phyloP scores from a whole-genome alignment of 2,329 filamentous ascomycete species.

The Hypoxylon sp. region DNA sequence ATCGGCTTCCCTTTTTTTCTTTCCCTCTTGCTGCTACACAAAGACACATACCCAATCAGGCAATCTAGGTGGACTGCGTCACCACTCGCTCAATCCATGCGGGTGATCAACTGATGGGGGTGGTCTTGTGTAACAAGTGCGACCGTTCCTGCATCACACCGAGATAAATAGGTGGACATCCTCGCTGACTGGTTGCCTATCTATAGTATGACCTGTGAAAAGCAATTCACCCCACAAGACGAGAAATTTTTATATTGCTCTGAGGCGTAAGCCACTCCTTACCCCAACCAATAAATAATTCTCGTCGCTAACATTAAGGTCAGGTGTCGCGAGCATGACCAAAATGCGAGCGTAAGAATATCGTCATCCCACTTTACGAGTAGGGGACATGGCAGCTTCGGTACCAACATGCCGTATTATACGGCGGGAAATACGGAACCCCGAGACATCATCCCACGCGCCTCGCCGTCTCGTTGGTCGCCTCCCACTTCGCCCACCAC shows the following conservation, averaged over 20 bases:
- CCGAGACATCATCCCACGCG: conserved; percentile 74
- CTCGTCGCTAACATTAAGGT: conserved; percentile 48
- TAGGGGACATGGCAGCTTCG: conserved; percentile 54
- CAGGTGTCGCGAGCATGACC: conserved; percentile 70
- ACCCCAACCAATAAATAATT: conserved; percentile 35
- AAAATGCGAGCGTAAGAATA: conserved; percentile 57
- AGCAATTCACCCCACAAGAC: conserved; percentile 73
- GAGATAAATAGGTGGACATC: conserved; percentile 21
- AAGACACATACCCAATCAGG: conserved; percentile 41
- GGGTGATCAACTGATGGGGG: conserved; percentile 43
- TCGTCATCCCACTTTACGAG: conserved; percentile 51
- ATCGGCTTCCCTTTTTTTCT: conserved; percentile 41
- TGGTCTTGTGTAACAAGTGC: conserved; percentile 38
- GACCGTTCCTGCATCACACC: conserved; percentile 55
- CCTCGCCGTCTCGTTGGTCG: conserved; percentile 72
- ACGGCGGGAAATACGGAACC: conserved; percentile 65
- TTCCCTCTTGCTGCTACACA: conserved; percentile 25
- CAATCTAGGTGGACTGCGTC: conserved; percentile 46
- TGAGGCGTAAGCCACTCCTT: conserved; percentile 66
- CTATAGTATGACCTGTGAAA: conserved; percentile 75
- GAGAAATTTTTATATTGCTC: conserved; percentile 75
- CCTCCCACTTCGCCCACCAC: conserved; percentile 67
- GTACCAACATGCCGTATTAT: conserved; percentile 62
- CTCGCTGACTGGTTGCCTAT: conserved; percentile 51
- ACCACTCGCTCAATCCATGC: conserved; percentile 47